Evolutionary conservation across 2,329 filamentous ascomycete genomes (phyloP).

Genomic region (Kalmusia sp.): DNA sequence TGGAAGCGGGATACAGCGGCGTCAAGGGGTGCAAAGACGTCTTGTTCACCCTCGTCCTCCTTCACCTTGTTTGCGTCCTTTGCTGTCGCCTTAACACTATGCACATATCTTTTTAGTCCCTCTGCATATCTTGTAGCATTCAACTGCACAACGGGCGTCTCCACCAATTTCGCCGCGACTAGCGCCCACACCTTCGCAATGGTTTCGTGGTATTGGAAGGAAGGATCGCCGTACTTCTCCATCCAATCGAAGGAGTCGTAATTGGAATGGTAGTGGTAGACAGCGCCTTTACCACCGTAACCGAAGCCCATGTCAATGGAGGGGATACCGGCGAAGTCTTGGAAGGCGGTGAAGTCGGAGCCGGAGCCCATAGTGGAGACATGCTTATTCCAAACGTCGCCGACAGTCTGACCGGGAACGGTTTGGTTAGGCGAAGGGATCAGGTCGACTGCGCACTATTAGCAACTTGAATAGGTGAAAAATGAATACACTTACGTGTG

Average conservation of each 20-base stretch:
- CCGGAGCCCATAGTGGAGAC: slow-evolving; percentile 64
- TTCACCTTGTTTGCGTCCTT: slow-evolving; percentile 8
- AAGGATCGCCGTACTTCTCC: slow-evolving; percentile 74
- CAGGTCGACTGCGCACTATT: slow-evolving; percentile 24
- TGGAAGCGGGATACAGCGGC: slow-evolving; percentile 57
- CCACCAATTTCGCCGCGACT: slow-evolving; percentile 54
- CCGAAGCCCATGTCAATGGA: slow-evolving; percentile 57
- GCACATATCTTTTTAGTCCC: slow-evolving; percentile 52
- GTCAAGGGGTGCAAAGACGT: slow-evolving; percentile 57
- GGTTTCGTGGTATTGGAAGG: slow-evolving; percentile 64
- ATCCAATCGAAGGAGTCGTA: slow-evolving; percentile 89
- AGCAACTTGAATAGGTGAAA: no score
- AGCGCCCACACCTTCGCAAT: slow-evolving; percentile 56
- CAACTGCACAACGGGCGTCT: slow-evolving; percentile 56
- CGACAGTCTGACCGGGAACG: slow-evolving; percentile 70
- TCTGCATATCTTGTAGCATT: slow-evolving; percentile 56
- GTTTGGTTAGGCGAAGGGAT: slow-evolving; percentile 72
- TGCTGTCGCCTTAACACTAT: slow-evolving; percentile 48
- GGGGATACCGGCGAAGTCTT: slow-evolving; percentile 60
- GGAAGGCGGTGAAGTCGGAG: slow-evolving; percentile 61
- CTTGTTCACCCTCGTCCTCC: slow-evolving; percentile 26
- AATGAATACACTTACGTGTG: slow-evolving; percentile 57
- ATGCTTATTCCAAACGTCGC: slow-evolving; percentile 64
- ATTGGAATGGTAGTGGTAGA: slow-evolving; percentile 83
- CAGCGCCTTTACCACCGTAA: slow-evolving; percentile 48